phyloP scores from a whole-genome alignment of 257 asterid species.

The Solanum ahanhuiri region DNA sequence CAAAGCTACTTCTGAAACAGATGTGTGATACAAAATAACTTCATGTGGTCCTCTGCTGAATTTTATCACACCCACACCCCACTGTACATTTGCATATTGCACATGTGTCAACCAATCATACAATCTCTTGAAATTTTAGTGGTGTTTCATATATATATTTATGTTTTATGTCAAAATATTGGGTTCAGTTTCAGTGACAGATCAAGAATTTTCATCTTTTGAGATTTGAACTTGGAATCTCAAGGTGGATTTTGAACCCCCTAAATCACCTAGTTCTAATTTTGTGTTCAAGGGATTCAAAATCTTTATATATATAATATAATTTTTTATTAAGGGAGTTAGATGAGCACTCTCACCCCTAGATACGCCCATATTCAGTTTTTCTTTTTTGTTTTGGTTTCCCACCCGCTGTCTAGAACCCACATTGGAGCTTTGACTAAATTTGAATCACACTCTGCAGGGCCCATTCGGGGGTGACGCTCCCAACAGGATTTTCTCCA shows the following conservation, averaged over 20 bases:
- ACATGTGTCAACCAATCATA: not conserved
- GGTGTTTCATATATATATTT: not conserved
- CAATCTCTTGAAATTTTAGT: not conserved
- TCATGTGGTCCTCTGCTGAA: not conserved
- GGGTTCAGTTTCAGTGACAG: not conserved
- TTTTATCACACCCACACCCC: not conserved
- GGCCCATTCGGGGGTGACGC: too few relatives aligned
- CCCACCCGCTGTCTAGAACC: too few relatives aligned
- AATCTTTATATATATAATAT: too few relatives aligned
- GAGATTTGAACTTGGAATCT: too few relatives aligned
- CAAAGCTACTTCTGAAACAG: not conserved
- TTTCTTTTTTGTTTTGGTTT: too few relatives aligned
- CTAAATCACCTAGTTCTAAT: not conserved
- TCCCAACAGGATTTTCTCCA: too few relatives aligned
- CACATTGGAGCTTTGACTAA: too few relatives aligned
- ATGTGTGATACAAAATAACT: not conserved
- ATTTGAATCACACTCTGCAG: too few relatives aligned
- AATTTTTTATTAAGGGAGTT: not conserved
- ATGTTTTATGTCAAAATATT: not conserved
- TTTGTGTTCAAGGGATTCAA: not conserved
- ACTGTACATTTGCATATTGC: not conserved
- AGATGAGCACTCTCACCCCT: not conserved
- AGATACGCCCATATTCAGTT: not conserved
- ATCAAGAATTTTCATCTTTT: fast-evolving
- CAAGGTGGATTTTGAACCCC: not conserved